Evolutionary conservation across 164 flowering plant genomes (phyloP).

Genomic region (Dillenia suffruticosa): DNA sequence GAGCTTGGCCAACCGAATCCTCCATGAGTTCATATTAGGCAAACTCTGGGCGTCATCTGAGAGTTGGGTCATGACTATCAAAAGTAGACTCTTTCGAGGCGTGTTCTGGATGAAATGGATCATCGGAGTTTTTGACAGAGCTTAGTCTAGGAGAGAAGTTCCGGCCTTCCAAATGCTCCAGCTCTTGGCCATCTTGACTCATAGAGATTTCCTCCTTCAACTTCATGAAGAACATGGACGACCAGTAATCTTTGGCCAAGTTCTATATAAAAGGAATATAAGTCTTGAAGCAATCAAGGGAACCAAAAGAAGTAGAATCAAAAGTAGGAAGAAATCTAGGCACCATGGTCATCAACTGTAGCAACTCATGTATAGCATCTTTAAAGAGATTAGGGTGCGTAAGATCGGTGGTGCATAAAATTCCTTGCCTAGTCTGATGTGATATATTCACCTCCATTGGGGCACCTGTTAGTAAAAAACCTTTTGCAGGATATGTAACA

Average conservation of each 20-base stretch:
- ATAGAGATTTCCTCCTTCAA: conserved; percentile 53
- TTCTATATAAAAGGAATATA: conserved; percentile 35
- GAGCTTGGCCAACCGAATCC: no score
- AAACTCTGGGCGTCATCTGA: not conserved
- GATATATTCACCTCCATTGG: conserved; percentile 84
- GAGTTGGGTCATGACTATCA: conserved; percentile 16
- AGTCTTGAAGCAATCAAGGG: not conserved
- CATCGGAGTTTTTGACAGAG: conserved; percentile 57
- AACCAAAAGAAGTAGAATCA: not conserved
- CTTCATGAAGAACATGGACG: conserved; percentile 66
- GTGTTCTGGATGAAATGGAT: conserved; percentile 74
- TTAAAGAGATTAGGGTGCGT: conserved; percentile 60
- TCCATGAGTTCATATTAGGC: not conserved
- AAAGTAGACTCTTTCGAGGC: conserved; percentile 23
- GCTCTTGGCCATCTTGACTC: conserved; percentile 29
- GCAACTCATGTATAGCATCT: conserved; percentile 51
- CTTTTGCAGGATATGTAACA: no score
- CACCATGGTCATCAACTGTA: conserved; percentile 80
- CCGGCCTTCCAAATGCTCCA: conserved; percentile 39
- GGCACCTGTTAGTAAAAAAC: conserved; percentile 43
- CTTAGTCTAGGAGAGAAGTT: conserved; percentile 68
- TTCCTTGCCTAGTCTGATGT: conserved; percentile 62
- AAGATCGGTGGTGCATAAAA: conserved; percentile 53
- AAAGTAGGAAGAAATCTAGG: conserved; percentile 1
- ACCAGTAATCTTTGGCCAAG: conserved; percentile 79